Evolutionary conservation across 371 early-diverging fungal genomes (phyloP).

Genomic region (Apophysomyces ossiformis): DNA sequence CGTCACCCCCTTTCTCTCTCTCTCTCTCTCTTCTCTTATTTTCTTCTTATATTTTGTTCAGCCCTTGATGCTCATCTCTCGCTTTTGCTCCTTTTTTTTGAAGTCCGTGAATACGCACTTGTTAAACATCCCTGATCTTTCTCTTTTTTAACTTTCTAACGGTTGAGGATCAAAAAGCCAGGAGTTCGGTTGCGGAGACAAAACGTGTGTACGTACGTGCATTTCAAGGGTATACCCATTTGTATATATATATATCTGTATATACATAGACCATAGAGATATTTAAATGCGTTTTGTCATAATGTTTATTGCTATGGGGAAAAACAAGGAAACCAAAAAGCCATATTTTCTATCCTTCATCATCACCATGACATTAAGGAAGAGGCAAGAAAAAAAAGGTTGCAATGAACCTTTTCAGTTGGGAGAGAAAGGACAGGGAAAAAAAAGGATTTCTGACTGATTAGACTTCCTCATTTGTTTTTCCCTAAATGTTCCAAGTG

Average conservation of each 20-base stretch:
- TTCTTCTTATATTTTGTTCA: background rate
- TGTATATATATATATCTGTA: background rate
- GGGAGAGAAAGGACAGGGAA: background rate
- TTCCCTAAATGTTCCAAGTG: slow-evolving; percentile 1
- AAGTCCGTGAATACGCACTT: background rate
- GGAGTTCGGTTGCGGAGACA: slow-evolving; percentile 7
- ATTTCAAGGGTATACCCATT: background rate
- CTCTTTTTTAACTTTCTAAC: too few relatives aligned
- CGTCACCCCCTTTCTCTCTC: background rate
- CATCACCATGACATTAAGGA: slow-evolving; percentile 21
- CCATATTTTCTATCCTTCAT: slow-evolving; percentile 32
- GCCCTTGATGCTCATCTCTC: background rate
- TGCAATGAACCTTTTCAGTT: background rate
- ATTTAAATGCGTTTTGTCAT: too few relatives aligned
- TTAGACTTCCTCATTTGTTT: background rate
- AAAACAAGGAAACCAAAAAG: background rate
- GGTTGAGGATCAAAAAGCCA: background rate
- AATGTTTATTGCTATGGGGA: too few relatives aligned
- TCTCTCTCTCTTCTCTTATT: too few relatives aligned
- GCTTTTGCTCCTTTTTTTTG: background rate
- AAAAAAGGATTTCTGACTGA: background rate
- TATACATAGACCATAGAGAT: too few relatives aligned
- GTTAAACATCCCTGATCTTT: background rate
- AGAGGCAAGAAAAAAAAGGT: background rate
- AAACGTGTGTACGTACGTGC: background rate